Evolutionary conservation across 495 filamentous ascomycete genomes (phyloP).

Genomic region (Penicillium ochrochloron): DNA sequence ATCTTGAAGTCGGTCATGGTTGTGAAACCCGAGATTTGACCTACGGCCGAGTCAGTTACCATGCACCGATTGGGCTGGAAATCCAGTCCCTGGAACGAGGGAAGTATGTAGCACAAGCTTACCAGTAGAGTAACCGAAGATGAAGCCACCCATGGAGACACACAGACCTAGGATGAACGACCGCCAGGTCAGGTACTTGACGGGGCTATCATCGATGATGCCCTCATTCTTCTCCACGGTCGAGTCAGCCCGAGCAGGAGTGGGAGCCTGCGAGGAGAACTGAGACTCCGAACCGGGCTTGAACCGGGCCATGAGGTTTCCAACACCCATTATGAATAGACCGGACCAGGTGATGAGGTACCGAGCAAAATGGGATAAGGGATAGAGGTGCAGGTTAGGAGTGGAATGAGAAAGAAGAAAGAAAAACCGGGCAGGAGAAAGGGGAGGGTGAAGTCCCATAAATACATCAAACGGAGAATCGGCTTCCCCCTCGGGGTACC

Average conservation of each 20-base stretch:
- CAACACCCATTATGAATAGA: conserved; percentile 44
- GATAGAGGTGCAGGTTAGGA: conserved; percentile 14
- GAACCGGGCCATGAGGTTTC: conserved; percentile 38
- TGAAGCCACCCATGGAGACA: conserved; percentile 73
- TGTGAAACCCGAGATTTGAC: conserved; percentile 64
- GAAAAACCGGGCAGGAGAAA: conserved; percentile 18
- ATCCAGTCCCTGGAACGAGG: background rate
- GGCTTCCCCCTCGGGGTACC: conserved; percentile 39
- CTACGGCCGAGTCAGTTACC: conserved; percentile 28
- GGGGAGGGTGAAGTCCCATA: conserved; percentile 26
- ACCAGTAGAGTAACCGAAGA: conserved; percentile 76
- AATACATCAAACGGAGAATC: conserved; percentile 32
- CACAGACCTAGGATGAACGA: conserved; percentile 57
- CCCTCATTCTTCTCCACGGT: conserved; percentile 45
- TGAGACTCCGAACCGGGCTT: conserved; percentile 40
- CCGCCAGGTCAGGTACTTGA: conserved; percentile 53
- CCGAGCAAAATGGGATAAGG: background rate
- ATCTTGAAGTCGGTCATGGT: conserved; percentile 59
- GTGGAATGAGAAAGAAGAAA: conserved; percentile 18
- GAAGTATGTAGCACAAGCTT: conserved; percentile 25
- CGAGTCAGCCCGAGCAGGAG: conserved; percentile 45
- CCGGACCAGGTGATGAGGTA: conserved; percentile 10
- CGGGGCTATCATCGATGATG: conserved; percentile 51
- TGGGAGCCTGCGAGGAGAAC: conserved; percentile 43
- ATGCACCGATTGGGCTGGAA: conserved; percentile 4